Evolutionary conservation across 129 eudicot genomes (phyloP).

Genomic region (Glebionis coronaria): DNA sequence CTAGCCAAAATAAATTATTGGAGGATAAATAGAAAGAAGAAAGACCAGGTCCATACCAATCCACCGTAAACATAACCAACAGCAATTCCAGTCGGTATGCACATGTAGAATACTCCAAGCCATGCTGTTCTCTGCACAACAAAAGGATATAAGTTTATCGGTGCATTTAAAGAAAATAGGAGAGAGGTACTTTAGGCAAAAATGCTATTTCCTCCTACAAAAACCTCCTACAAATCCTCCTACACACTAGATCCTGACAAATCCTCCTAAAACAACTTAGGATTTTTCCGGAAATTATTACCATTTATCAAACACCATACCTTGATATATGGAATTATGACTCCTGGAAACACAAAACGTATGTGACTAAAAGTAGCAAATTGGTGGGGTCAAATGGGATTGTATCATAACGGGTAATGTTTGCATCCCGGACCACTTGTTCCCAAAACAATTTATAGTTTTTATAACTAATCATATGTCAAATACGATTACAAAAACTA

Average conservation of each 20-base stretch:
- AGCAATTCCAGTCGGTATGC: constrained; percentile 90
- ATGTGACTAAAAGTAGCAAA: not conserved
- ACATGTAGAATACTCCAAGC: constrained; percentile 98
- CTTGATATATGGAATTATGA: not conserved
- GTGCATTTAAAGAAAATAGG: not conserved
- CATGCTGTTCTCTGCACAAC: constrained; percentile 71
- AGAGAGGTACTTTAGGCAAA: not conserved
- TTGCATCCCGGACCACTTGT: too few species aligned
- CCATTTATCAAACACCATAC: not conserved
- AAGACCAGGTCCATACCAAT: constrained; percentile 37
- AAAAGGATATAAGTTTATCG: constrained; percentile 3
- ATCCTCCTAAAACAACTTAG: too few species aligned
- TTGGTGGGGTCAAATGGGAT: not conserved
- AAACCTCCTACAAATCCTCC: too few species aligned
- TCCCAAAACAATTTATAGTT: too few species aligned
- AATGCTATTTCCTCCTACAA: too few species aligned
- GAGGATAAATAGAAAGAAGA: not conserved
- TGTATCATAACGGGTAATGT: not conserved
- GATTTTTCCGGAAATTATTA: too few species aligned
- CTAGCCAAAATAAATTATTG: not conserved
- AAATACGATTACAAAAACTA: too few species aligned
- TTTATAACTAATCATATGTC: not conserved
- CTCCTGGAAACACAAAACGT: not conserved
- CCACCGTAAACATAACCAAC: constrained; percentile 97
- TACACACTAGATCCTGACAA: too few species aligned